Evolutionary conservation across 1,139 yeast species (phyloP).

Genomic region (Geotrichum histeridarum): DNA sequence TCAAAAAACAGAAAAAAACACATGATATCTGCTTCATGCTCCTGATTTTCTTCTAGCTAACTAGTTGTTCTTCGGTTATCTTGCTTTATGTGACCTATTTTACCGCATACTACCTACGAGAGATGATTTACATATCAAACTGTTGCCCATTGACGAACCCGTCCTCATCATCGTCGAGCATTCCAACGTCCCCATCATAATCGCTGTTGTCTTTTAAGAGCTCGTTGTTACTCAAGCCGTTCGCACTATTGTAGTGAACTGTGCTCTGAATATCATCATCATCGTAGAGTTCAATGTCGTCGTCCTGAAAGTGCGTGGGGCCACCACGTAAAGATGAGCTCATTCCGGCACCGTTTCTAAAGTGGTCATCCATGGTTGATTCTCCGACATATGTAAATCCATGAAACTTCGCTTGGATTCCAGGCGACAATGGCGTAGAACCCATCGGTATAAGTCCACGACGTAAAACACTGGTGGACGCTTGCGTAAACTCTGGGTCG

Average conservation of each 20-base stretch:
- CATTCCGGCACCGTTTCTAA: slow-evolving; percentile 34
- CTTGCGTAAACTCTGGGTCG: slow-evolving; percentile 94
- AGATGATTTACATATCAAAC: slow-evolving; percentile 58
- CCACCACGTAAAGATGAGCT: slow-evolving; percentile 24
- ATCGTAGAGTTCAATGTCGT: slow-evolving; percentile 37
- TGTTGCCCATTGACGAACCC: slow-evolving; percentile 81
- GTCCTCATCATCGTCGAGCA: slow-evolving; percentile 53
- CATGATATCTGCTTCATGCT: neutral
- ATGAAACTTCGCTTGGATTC: slow-evolving; percentile 90
- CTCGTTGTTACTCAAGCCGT: slow-evolving; percentile 44
- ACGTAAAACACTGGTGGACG: slow-evolving; percentile 75
- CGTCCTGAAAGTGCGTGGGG: slow-evolving; percentile 30
- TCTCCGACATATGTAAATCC: slow-evolving; percentile 96
- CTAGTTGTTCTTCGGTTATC: neutral
- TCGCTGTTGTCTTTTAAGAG: slow-evolving; percentile 67
- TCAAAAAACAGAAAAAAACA: neutral
- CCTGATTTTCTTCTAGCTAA: neutral
- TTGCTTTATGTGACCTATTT: neutral
- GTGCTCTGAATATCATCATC: slow-evolving; percentile 37
- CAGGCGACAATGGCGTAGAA: slow-evolving; percentile 85
- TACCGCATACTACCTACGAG: neutral
- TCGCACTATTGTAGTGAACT: slow-evolving; percentile 30
- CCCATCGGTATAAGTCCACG: slow-evolving; percentile 47
- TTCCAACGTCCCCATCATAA: slow-evolving; percentile 55
- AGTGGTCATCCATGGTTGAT: slow-evolving; percentile 85